Base-by-base conservation (phyloP, 352 stramenopile species). In the Phytophthora tentaculata region DNA sequence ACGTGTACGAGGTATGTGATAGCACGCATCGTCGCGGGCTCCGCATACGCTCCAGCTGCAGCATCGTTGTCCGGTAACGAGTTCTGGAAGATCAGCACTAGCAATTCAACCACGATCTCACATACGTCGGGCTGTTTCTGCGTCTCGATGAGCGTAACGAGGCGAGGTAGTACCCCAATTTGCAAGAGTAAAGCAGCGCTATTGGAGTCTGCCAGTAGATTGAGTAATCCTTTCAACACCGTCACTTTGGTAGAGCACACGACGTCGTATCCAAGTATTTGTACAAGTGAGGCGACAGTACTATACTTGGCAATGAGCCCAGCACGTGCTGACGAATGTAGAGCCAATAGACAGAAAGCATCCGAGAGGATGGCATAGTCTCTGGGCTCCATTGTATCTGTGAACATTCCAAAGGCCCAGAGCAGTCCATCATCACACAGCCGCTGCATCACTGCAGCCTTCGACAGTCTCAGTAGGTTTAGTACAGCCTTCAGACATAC, bases 401-500 rank as follows among this genome's bases (percentile, higher is more conserved):
- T 77, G 44, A 91, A 93, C 0, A 91, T 63, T 7, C 69, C 77
- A 29, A 91, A 91, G 0, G 81, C 85, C 85, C 85, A 93, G 9
- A 91, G 69, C 23, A 93, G 60, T 2, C 85, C 85, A 45, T 93
- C 85, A 16, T 89, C 79, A 52, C 83, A 91, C 55, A 93, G 73
- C 8, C 76, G 76, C 28, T 83, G 73, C 29, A 93, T 79, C 35
- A 83, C 83, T 14, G 59, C 56, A 6, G 71, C 48, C 35, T 65
- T 74, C 6, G 63, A 52, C 19, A 79, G 67, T 1, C 81, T 81
- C 56, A 93, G 69, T 14, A 93, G 60, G 24, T 93, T 93, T 32
- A 91, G 77, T 14, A 91, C 74, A 19, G 76, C 72, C 52, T 91
- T 90, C 56, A 91, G 82, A 61, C 85, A 93, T 5, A 93, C 79